These are phyloP conservation scores for Thelonectria olida DNA, from an alignment of 2,329 filamentous ascomycete genomes.

Conservation along the genomic window DNA sequence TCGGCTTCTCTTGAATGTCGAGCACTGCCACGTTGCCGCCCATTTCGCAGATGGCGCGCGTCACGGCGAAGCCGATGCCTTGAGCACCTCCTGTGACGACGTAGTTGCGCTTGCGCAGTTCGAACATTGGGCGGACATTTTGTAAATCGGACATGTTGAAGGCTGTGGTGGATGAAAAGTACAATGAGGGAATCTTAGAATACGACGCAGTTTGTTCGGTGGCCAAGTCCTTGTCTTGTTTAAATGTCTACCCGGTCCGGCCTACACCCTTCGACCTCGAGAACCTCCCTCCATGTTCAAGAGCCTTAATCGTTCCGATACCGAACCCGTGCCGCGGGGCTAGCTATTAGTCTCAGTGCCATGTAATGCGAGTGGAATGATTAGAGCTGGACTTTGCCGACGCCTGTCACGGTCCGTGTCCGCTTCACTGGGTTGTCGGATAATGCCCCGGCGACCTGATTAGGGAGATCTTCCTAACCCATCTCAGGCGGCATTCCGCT, in stretches of 20 bases:
- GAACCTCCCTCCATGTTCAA: too few species aligned
- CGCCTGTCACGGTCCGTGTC: background rate
- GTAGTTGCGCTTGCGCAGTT: conserved; percentile 42
- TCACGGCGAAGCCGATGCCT: conserved; percentile 51
- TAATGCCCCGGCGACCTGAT: too few species aligned
- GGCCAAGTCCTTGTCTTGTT: too few species aligned
- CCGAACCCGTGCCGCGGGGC: too few species aligned
- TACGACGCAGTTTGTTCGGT: too few species aligned
- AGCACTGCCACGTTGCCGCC: conserved; percentile 51
- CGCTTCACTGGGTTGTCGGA: background rate
- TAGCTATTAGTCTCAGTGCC: too few species aligned
- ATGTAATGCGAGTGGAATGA: too few species aligned
- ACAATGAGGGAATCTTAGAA: background rate
- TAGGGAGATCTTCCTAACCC: too few species aligned
- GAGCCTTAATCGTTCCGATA: background rate
- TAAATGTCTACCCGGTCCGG: too few species aligned
- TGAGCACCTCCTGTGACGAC: conserved; percentile 51
- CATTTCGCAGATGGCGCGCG: conserved; percentile 50
- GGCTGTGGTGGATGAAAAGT: background rate
- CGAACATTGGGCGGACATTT: conserved; percentile 3
- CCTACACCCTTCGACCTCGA: too few species aligned
- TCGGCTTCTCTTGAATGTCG: conserved; percentile 45
- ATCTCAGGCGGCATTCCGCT: too few species aligned
- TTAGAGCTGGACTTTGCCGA: background rate
- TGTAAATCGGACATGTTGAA: conserved; percentile 4